Evolutionary conservation across 495 filamentous ascomycete genomes (phyloP).

Genomic region (Ramalina peruviana): DNA sequence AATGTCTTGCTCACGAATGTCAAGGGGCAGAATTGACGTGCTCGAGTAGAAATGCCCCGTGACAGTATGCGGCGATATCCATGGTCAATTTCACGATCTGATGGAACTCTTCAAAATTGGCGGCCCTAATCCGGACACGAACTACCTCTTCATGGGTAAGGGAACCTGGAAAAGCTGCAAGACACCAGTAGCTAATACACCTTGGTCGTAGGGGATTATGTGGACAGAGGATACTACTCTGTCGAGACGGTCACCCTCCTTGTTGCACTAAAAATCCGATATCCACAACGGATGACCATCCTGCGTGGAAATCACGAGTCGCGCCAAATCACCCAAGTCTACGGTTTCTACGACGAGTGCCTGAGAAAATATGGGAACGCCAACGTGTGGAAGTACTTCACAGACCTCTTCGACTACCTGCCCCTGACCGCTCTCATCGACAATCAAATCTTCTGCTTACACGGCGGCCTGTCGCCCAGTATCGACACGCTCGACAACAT

Average conservation of each 20-base stretch:
- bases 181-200: slow-evolving; percentile 1
- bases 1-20: background rate
- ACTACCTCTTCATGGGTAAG: slow-evolving; percentile 96
- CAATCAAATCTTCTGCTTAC: slow-evolving; percentile 99
- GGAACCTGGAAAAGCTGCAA: slow-evolving; percentile 1
- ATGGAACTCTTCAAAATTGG: slow-evolving; percentile 98
- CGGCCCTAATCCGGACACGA: slow-evolving; percentile 89
- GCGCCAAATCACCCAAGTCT: slow-evolving; percentile 93
- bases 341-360: slow-evolving; percentile 97
- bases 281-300: slow-evolving; percentile 92
- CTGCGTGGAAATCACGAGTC: slow-evolving; percentile 96
- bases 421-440: slow-evolving; percentile 97
- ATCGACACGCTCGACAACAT: slow-evolving; percentile 99
- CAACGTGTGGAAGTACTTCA: slow-evolving; percentile 99
- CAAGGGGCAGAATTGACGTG: slow-evolving; percentile 14
- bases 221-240: slow-evolving; percentile 93
- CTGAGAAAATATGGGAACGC: slow-evolving; percentile 96
- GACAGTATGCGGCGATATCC: slow-evolving; percentile 97
- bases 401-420: slow-evolving; percentile 97
- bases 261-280: slow-evolving; percentile 89
- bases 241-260: slow-evolving; percentile 92
- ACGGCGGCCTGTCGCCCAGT: slow-evolving; percentile 87
- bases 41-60: slow-evolving; percentile 75
- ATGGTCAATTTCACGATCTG: slow-evolving; percentile 95
- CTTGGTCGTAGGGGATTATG: slow-evolving; percentile 62